Base-by-base conservation (phyloP, 331 rosid species). In the Pyracantha coccinea region DNA sequence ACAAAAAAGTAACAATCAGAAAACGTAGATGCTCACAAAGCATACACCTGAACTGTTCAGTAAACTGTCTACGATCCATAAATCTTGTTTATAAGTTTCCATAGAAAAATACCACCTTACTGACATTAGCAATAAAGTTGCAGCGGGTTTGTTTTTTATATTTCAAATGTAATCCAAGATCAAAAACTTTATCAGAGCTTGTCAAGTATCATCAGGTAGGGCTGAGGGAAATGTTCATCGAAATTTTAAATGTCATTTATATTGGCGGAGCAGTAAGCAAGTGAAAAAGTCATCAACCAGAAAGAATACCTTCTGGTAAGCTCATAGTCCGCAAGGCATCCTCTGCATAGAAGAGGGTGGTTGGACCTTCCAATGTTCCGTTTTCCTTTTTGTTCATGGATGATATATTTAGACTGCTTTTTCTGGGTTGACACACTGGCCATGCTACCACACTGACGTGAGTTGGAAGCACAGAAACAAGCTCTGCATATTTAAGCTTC, bases 261-360 rank as follows among this genome's bases (percentile, higher is more conserved):
- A 62, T 19, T 9, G 38, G 47, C 15, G 35, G 44, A 45, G 20
- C 55, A 16, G 9, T 50, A 50, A 50, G 55, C 20, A 16, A 16
- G 55, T 6, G 6, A 50, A 50, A 44, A 50, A 6, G 20, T 50
- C 55, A 50, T 6, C 9, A 50, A 17, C 20, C 20, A 50, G 20
- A 14, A 4, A 47, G 77, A 85, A 44, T 74, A 90, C 99, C 99
- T 92, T 86, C 96, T 2, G 91, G 97, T 75, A 89, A 81, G 86
- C 99, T 95, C 94, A 79, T 84, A 69, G 85, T 86, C 81, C 88
- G 88, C 59, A 95, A 83, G 79, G 99, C 97, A 65, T 90, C 97
- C 83, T 95, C 99, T 8, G 98, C 99, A 65, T 92, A 92, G 27
- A 89, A 71, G 64, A 95, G 80, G 66, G 91, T 95, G 62, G 89